A percentile compares a stretch with the other conserved stretches of the same genome.
phyloP scores from a whole-genome alignment of 2,329 filamentous ascomycete genomes.

The Ceratocystis huliohia region DNA sequence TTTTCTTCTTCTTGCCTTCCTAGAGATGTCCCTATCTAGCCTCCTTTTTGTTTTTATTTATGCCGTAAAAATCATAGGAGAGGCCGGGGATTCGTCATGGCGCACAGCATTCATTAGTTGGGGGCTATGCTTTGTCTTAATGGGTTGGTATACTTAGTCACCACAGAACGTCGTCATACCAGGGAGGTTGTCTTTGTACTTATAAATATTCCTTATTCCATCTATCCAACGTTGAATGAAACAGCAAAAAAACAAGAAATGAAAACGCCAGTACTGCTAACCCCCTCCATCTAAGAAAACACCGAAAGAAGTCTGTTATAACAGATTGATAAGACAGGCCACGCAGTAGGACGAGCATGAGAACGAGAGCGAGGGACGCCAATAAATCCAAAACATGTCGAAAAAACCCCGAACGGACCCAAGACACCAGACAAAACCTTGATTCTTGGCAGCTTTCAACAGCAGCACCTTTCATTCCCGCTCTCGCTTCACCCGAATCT shows the following conservation, averaged over 20 bases:
- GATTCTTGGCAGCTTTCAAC: neutral
- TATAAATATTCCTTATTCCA: constrained; percentile 3
- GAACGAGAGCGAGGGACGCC: neutral
- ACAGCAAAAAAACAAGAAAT: neutral
- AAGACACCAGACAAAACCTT: neutral
- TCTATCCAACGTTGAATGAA: neutral
- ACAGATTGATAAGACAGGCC: neutral
- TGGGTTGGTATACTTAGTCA: neutral
- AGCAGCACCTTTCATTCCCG: neutral
- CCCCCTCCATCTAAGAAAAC: neutral
- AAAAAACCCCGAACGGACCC: neutral
- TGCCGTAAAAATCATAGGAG: constrained; percentile 1
- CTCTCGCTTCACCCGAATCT: constrained; percentile 14
- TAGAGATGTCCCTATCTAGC: neutral
- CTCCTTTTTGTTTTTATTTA: constrained; percentile 1
- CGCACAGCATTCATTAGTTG: neutral
- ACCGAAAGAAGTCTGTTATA: neutral
- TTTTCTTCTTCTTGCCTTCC: constrained; percentile 9
- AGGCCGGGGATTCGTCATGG: neutral
- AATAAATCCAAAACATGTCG: neutral
- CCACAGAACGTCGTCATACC: neutral
- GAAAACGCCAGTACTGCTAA: neutral
- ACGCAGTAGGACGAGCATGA: neutral
- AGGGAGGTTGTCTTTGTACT: neutral
- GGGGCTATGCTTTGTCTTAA: neutral